phyloP scores from a whole-genome alignment of 345 rosid species.

The Mangifera indica region DNA sequence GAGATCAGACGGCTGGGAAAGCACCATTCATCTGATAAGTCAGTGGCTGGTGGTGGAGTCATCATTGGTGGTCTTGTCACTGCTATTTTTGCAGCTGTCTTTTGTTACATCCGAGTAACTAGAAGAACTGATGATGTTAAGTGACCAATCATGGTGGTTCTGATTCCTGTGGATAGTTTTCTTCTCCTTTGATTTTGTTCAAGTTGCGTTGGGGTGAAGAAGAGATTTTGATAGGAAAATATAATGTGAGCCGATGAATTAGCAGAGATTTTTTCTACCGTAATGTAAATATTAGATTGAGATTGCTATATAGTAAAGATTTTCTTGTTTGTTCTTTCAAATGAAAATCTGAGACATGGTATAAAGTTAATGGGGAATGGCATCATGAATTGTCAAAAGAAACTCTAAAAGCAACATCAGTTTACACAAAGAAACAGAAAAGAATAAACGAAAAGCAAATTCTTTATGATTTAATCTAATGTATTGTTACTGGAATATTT shows the following conservation, averaged over 20 bases:
- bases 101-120: conserved; percentile 64
- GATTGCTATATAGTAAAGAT: background rate
- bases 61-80: conserved; percentile 67
- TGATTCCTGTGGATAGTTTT: background rate
- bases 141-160: conserved; percentile 3
- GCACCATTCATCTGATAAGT: conserved; percentile 40
- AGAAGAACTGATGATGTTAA: conserved; percentile 32
- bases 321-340: background rate
- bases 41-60: conserved; percentile 63
- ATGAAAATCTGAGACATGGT: background rate
- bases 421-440: background rate
- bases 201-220: background rate
- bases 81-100: conserved; percentile 56
- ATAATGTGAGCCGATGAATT: background rate
- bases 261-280: background rate
- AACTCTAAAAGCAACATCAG: background rate
- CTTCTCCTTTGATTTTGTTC: background rate
- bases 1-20: conserved; percentile 42
- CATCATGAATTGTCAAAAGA: no score
- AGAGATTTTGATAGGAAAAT: conserved; percentile 3
- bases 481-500: background rate
- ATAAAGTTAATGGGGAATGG: background rate
- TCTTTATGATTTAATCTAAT: background rate
- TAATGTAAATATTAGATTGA: conserved; percentile 12
- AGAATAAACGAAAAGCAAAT: no score